Evolutionary conservation across 805 yeast genomes (phyloP), one percentile per base, ranked within the genome.

Genomic region (Candida coleopterorum): DNA sequence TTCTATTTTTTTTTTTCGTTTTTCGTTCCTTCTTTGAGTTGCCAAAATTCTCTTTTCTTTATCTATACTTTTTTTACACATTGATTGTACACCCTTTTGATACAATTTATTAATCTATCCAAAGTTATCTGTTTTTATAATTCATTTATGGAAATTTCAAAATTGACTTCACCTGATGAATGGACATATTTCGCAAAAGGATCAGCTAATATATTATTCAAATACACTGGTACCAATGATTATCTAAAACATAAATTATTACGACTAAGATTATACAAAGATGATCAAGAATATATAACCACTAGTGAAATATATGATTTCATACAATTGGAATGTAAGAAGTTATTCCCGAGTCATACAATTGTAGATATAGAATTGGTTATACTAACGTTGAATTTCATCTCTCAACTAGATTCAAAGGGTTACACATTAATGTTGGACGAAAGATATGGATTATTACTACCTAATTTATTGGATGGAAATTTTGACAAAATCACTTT

Each of bases 111-210:
- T n/a, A n/a, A n/a, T n/a, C n/a, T n/a, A n/a, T n/a, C n/a, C n/a
- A n/a, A n/a, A n/a, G n/a, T n/a, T n/a, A n/a, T n/a, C n/a, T n/a
- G n/a, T n/a, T n/a, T n/a, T n/a, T n/a, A n/a, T n/a, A n/a, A n/a
- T n/a, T n/a, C n/a, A n/a, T n/a, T n/a, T 6, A 63, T 62, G 70
- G 67, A 59, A 44, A 64, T 60, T 30, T 58, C 58, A 20, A 62
- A 62, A 43, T 47, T 55, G 26, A 53, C 64, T 9, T 38, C 46
- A 22, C 52, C 58, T n/a, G 48, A 48, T 4, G 68, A 66, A n/a
- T 74, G 79, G 79, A 38, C 39, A 6, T 66, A 60, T 44, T 52
- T 68, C 29, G 70, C 68, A 11, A 64, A 62, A 26, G 80, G 80
- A 1, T 58, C 64, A 16, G 79, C 80, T 26, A 74, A 74, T 41